Evolutionary conservation across 73 alveolate genomes (phyloP), one percentile per base, ranked within the genome.

Genomic region (Tetrahymena borealis): DNA sequence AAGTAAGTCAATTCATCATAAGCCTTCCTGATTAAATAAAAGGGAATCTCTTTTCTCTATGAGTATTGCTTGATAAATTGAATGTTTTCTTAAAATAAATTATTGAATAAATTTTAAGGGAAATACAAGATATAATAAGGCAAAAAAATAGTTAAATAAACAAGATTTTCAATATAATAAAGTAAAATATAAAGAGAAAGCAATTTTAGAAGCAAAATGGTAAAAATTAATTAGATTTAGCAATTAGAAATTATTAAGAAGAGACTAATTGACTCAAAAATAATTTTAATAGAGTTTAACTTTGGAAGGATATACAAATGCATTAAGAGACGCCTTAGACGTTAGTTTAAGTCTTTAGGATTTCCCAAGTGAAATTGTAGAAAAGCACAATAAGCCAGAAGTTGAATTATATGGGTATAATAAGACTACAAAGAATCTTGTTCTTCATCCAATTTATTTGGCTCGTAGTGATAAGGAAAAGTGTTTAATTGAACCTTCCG

Each of bases 391-490:
- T 60, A 60, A 60, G 10, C 85, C 85, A 18, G 85, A 60, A 60
- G 85, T 60, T 60, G 85, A 60, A 60, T 60, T 60, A 60, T 35
- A 60, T 60, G 85, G 85, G 31, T 60, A 60, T 28, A 60, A 60
- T 18, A 60, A 60, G 28, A 60, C 85, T 35, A 93, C 95, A 5
- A 79, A 91, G 41, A 32, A 31, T 31, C 39, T 93, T 60, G 93
- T 85, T 33, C 78, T 78, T 16, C 40, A 96, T 90, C 99, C 99
- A 4, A 85, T 97, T 31, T 78, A 95, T 39, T 79, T 97, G 12
- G 95, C 98, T 38, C 97, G 98, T 91, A 94, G 95, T 94, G 99
- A 97, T 40, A 90, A 96, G 91, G 99, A 97, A 90, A 97, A 91
- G 94, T 96, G 98, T 78, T 90, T 93, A 60, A 92, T 97, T 60